A percentile compares a stretch with the other conserved stretches of the same genome.
These are phyloP conservation scores for Monosporascus sp. DNA, from an alignment of 2,329 filamentous ascomycete species.

Conservation along the genomic window DNA sequence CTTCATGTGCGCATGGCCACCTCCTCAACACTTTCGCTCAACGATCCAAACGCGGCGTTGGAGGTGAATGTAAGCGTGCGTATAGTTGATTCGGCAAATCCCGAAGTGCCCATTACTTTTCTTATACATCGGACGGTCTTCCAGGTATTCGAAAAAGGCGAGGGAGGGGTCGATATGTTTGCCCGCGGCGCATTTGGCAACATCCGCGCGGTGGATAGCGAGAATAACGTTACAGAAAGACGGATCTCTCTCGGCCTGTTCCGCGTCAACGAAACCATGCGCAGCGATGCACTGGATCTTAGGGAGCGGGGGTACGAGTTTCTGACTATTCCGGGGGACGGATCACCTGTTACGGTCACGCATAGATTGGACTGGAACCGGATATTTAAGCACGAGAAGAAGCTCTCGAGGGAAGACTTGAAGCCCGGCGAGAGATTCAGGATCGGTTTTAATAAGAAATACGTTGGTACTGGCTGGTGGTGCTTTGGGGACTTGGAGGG, in stretches of 20 bases:
- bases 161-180: slow-evolving; percentile 7
- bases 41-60: slow-evolving; percentile 4
- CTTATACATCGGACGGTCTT: slow-evolving; percentile 2
- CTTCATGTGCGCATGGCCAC: neutral
- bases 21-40: slow-evolving; percentile 4
- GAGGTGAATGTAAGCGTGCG: slow-evolving; percentile 1
- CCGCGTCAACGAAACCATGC: neutral
- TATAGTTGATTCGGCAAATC: neutral
- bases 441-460: slow-evolving; percentile 1
- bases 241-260: slow-evolving; percentile 5
- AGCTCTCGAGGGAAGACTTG: slow-evolving; percentile 2
- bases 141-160: slow-evolving; percentile 1
- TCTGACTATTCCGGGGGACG: slow-evolving; percentile 8
- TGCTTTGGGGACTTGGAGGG: slow-evolving; percentile 12
- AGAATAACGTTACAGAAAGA: neutral
- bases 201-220: neutral
- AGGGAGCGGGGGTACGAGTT: slow-evolving; percentile 8
- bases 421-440: slow-evolving; percentile 6
- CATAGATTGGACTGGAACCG: slow-evolving; percentile 9
- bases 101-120: slow-evolving; percentile 4
- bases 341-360: neutral
- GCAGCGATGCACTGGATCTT: slow-evolving; percentile 4
- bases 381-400: slow-evolving; percentile 10
- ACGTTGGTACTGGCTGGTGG: slow-evolving; percentile 9
- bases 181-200: neutral